Evolutionary conservation across 75 land plant species (phyloP).

Genomic region (Gnetum montanum): DNA sequence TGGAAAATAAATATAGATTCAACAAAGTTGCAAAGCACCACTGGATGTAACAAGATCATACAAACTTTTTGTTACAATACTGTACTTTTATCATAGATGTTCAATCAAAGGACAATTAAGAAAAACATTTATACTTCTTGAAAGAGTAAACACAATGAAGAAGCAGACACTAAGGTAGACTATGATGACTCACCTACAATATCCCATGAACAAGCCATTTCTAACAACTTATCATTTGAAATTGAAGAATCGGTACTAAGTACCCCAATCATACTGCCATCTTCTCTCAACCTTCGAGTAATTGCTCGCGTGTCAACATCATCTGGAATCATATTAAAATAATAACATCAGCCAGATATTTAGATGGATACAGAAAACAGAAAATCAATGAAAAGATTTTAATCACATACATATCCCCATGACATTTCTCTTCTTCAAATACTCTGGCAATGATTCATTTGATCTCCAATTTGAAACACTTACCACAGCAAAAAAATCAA

Average conservation of each 20-base stretch:
- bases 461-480: conserved; percentile 95
- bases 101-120: too few species aligned
- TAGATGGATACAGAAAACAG: neutral
- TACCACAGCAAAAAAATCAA: too few species aligned
- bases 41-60: too few species aligned
- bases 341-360: conserved; percentile 1
- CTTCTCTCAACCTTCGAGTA: conserved; percentile 86
- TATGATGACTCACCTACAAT: conserved; percentile 61
- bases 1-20: neutral
- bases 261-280: conserved; percentile 88
- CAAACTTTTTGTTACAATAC: too few species aligned
- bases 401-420: conserved; percentile 89
- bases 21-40: too few species aligned
- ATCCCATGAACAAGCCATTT: conserved; percentile 67
- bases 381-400: neutral
- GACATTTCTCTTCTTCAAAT: conserved; percentile 70
- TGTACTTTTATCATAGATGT: too few species aligned
- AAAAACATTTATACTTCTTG: too few species aligned
- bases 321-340: too few species aligned
- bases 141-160: neutral
- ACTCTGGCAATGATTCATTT: conserved; percentile 60
- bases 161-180: neutral
- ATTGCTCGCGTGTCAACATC: conserved; percentile 98
- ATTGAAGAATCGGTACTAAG: conserved; percentile 76
- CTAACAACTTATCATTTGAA: conserved; percentile 69